Evolutionary conservation across 2,329 filamentous ascomycete species (phyloP), one percentile per base, ranked within the genome.

Genomic region (Aspergillus tamarii): DNA sequence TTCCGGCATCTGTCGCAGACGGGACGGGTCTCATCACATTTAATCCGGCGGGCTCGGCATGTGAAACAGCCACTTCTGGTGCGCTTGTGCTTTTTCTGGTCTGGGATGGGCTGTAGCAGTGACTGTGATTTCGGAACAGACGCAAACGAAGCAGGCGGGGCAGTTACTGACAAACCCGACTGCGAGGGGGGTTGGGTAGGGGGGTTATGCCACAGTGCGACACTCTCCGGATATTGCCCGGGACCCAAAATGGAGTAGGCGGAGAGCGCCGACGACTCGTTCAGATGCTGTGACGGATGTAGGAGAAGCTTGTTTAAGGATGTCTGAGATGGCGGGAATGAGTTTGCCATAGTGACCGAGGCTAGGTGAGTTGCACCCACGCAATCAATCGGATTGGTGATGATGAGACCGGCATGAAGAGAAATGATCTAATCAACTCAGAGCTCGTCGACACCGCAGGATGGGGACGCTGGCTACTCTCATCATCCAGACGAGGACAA

Each of bases 21-120:
- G 14, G 95, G 95, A 71, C 89, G 91, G 26, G 84, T 87, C 79
- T 99, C 95, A 76, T 98, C 95, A 77, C 95, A 99, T 91, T 89
- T 98, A 58, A 98, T 94, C 77, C 95, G 88, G 69, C 95, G 87
- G 72, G 89, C 90, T 64, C 95, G 87, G 78, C 95, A 99, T 54
- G 94, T 98, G 75, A 87, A 97, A 80, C 95, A 99, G 32, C 95
- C 95, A 67, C 93, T 97, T 71, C 95, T 87, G 50, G 95, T 98
- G 70, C 95, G 88, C 66, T 94, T 90, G 77, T 98, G 94, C 79
- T 98, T 98, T 69, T 96, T 91, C 73, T 91, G 89, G 66, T 96
- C 91, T 32, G 76, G 59, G 60, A 71, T 60, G 53, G 72, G 71
- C 61, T 76, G 76, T 28, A 77, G 64, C 43, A 72, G 60, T 26